Base-by-base conservation (phyloP, 2,329 filamentous ascomycete genomes). In the Talaromyces atroroseus region DNA sequence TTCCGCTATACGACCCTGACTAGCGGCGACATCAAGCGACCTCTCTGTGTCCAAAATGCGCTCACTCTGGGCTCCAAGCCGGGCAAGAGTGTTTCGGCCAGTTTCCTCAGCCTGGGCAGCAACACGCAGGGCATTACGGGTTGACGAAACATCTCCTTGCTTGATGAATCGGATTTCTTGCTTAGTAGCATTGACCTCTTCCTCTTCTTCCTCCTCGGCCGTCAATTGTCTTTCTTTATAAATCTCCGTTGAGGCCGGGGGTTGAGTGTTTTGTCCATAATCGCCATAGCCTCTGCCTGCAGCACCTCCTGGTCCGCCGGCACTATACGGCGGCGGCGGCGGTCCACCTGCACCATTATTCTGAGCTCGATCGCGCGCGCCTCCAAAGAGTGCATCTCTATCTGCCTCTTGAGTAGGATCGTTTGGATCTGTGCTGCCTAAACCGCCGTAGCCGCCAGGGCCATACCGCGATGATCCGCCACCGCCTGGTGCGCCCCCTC, bases 41-140 rank as follows among this genome's bases (percentile, higher is more conserved):
- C 83, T 84, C 71, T 95, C 89, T 0, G 88, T 89, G 66, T 92
- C 90, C 68, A 92, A 84, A 55, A 95, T 81, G 16, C 87, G 82
- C 68, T 95, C 90, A 58, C 87, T 88, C 71, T 96, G 91, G 14
- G 81, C 83, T 53, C 86, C 88, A 12, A 95, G 82, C 56, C 87
- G 81, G 40, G 84, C 86, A 38, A 92, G 79, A 0, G 88, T 92
- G 51, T 83, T 82, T 23, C 85, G 81, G 47, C 88, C 89, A 38
- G 82, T 86, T 63, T 89, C 84, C 65, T 90, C 82, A 10, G 85
- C 83, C 71, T 88, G 81, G 49, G 85, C 80, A 26, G 86, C 86
- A 54, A 86, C 81, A 8, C 82, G 80, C 45, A 89, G 76, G 14
- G 87, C 85, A 67, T 90, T 90, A 54, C 85, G 79, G 11, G 86